phyloP scores from a whole-genome alignment of 257 asterid genomes.

The Primulina tabacum region DNA sequence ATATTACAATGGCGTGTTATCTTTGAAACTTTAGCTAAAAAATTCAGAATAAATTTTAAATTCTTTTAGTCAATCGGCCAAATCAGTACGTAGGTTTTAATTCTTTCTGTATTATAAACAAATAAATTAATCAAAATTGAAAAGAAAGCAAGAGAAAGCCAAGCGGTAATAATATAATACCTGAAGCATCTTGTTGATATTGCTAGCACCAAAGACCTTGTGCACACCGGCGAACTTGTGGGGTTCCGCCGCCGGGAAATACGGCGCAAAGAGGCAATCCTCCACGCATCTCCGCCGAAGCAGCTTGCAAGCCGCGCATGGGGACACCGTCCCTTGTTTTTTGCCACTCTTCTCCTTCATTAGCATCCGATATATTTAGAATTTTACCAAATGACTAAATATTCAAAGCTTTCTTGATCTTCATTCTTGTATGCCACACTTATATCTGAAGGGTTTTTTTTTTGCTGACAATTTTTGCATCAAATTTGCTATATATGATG shows the following conservation, averaged over 20 bases:
- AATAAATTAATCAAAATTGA: too few species aligned
- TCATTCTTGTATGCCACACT: neutral
- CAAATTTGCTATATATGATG: neutral
- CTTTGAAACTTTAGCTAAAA: too few species aligned
- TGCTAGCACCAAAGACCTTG: conserved; percentile 56
- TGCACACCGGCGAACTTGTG: conserved; percentile 56
- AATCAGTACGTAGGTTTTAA: too few species aligned
- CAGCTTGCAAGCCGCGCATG: conserved; percentile 55
- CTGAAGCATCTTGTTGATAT: conserved; percentile 58
- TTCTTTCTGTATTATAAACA: too few species aligned
- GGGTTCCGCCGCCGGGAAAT: conserved; percentile 55
- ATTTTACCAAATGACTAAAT: too few species aligned
- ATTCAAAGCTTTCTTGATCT: neutral
- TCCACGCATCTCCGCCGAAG: conserved; percentile 46
- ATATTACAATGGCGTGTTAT: too few species aligned
- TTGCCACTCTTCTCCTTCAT: neutral
- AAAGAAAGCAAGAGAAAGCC: neutral
- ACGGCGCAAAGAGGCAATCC: conserved; percentile 51
- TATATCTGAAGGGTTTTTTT: neutral
- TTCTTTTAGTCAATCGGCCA: too few species aligned
- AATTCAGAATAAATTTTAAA: too few species aligned
- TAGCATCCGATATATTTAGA: too few species aligned
- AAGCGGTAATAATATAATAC: conserved; percentile 11
- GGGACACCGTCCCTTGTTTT: conserved; percentile 40
- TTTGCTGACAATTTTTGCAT: neutral